These are phyloP conservation scores for Hyphopichia khmerensis DNA, from an alignment of 1,139 yeast genomes.

Conservation along the genomic window DNA sequence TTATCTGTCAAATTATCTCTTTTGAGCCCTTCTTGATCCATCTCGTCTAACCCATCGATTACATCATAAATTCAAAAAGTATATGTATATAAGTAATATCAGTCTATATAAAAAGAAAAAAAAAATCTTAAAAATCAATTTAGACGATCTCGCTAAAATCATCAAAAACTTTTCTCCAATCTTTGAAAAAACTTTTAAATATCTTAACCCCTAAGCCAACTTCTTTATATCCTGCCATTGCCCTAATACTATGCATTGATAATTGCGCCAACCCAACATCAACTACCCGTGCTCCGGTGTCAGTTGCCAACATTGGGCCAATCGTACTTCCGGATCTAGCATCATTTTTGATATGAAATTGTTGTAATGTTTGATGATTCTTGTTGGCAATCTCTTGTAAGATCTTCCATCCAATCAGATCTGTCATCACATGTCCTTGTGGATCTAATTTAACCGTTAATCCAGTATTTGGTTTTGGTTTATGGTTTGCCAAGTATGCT, in stretches of 20 bases:
- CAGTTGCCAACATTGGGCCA: constrained; percentile 41
- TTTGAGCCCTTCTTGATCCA: neutral
- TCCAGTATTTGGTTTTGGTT: constrained; percentile 44
- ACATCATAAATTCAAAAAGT: neutral
- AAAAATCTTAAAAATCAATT: neutral
- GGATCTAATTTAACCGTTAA: constrained; percentile 40
- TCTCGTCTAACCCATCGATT: neutral
- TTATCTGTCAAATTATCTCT: too few relatives aligned
- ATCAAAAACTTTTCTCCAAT: constrained; percentile 34
- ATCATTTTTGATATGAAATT: constrained; percentile 46
- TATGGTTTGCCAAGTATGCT: constrained; percentile 38
- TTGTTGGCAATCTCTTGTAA: constrained; percentile 30
- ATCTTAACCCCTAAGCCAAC: constrained; percentile 42
- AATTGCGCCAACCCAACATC: constrained; percentile 49
- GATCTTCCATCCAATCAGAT: constrained; percentile 34
- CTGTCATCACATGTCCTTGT: constrained; percentile 46
- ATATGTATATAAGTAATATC: too few relatives aligned
- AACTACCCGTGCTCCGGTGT: constrained; percentile 43
- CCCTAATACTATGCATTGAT: constrained; percentile 48
- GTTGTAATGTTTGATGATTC: constrained; percentile 32
- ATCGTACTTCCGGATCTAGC: constrained; percentile 46
- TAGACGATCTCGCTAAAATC: constrained; percentile 14
- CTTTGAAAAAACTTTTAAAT: constrained; percentile 35
- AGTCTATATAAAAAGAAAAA: too few relatives aligned
- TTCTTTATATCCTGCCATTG: constrained; percentile 42